Evolutionary conservation across 495 filamentous ascomycete species (phyloP).

Genomic region (Tuber brumale): DNA sequence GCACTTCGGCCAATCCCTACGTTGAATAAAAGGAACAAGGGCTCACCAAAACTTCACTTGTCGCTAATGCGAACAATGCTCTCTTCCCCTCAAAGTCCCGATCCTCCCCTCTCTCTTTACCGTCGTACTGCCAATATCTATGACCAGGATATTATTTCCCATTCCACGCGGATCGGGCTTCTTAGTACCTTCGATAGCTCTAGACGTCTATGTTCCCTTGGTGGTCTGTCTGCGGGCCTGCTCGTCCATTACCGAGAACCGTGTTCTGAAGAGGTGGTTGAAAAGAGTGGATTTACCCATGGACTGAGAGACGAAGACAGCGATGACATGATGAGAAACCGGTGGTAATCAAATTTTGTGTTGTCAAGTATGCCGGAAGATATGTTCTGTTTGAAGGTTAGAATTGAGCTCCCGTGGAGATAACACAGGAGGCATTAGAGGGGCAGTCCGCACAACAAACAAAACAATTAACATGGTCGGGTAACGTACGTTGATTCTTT

Average conservation of each 20-base stretch:
- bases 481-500: conserved; percentile 85
- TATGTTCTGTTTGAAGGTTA: conserved; percentile 54
- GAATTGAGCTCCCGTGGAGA: conserved; percentile 13
- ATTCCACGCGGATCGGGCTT: conserved; percentile 49
- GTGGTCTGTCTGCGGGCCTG: conserved; percentile 85
- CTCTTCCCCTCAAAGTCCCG: conserved; percentile 87
- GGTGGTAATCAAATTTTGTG: conserved; percentile 70
- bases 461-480: conserved; percentile 14
- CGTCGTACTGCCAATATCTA: conserved; percentile 98
- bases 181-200: conserved; percentile 63
- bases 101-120: conserved; percentile 91
- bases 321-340: conserved; percentile 99
- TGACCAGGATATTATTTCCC: conserved; percentile 96
- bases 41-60: conserved; percentile 75
- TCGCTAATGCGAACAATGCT: conserved; percentile 90
- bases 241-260: conserved; percentile 96
- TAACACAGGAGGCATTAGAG: conserved; percentile 15
- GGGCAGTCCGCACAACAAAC: conserved; percentile 14
- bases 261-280: conserved; percentile 89
- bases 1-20: background rate
- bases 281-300: conserved; percentile 96
- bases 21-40: conserved; percentile 14
- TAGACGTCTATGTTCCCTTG: conserved; percentile 98
- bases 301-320: conserved; percentile 96
- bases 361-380: conserved; percentile 69